Base-by-base conservation (phyloP, 495 filamentous ascomycete species). In the Darksidea phi region DNA sequence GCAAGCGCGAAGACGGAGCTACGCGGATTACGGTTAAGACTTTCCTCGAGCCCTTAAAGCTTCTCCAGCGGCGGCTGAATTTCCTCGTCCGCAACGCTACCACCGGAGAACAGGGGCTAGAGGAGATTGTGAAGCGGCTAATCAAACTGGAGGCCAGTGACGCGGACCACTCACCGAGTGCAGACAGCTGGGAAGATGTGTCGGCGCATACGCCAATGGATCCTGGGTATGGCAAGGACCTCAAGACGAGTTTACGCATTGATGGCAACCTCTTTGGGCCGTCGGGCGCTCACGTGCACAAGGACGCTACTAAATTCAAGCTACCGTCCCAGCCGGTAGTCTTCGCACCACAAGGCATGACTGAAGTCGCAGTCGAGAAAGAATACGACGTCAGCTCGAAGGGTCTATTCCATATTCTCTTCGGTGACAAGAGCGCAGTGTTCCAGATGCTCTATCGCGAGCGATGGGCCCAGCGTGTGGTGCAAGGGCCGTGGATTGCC, bases 121-220 rank as follows among this genome's bases (percentile, higher is more conserved):
- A 89, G 63, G 77, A 81, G n/a, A 75, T 87, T 17, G 77, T 90
- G 64, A 83, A 84, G 54, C 75, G 80, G 7, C 70, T 92, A 26
- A 83, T 84, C 58, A 84, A 80, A 63, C 79, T 95, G 71, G 90
- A 92, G 65, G 79, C 76, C 37, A 85, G 86, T 17, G 77, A 82
- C 37, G 74, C 79, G 20, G 79, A 77, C 43, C 78, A 83, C 57
- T 87, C 83, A 41, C 85, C 88, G 21, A 92, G 88, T 68, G 79
- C 84, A 32, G 91, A 95, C 67, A 96, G 94, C 75, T 96, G 93
- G 93, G 94, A 98, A 69, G 91, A 97, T 67, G 76, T 92, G 4
- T 83, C 84, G 0, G 75, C 81, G 26, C 81, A 82, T 67, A 85
- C 84, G 1, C 84, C 87, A 12, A 78, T 81, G 23, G 90, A 84